These are phyloP conservation scores for Cytospora mali DNA, from an alignment of 2,329 filamentous ascomycete genomes.

Conservation along the genomic window DNA sequence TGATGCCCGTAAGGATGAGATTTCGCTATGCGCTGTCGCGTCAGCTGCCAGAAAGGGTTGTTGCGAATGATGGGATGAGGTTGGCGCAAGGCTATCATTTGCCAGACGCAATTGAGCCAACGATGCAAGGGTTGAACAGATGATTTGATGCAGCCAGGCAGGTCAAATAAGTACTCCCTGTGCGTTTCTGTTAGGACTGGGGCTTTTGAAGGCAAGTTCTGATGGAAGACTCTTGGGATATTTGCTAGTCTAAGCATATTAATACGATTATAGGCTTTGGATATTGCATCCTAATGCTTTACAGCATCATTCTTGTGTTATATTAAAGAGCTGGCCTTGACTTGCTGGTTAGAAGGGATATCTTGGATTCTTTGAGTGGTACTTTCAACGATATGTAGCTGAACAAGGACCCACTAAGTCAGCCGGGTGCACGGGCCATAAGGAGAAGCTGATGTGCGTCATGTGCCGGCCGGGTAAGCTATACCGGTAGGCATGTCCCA, in stretches of 20 bases:
- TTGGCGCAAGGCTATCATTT: constrained; percentile 17
- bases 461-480: neutral
- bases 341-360: neutral
- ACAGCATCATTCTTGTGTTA: neutral
- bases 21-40: neutral
- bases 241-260: neutral
- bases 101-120: constrained; percentile 4
- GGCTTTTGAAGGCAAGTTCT: neutral
- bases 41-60: neutral
- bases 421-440: neutral
- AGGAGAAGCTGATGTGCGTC: neutral
- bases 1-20: neutral
- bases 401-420: neutral
- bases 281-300: neutral
- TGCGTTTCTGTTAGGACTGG: neutral
- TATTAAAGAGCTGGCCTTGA: neutral
- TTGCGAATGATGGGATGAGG: constrained; percentile 5
- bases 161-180: neutral
- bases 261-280: neutral
- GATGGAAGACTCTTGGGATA: neutral
- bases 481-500: neutral
- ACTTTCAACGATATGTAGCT: neutral
- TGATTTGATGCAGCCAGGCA: constrained; percentile 1
- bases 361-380: neutral
- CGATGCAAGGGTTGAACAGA: neutral